These are phyloP conservation scores for Yarrowia sp. DNA, from an alignment of 805 yeast species.

Conservation along the genomic window DNA sequence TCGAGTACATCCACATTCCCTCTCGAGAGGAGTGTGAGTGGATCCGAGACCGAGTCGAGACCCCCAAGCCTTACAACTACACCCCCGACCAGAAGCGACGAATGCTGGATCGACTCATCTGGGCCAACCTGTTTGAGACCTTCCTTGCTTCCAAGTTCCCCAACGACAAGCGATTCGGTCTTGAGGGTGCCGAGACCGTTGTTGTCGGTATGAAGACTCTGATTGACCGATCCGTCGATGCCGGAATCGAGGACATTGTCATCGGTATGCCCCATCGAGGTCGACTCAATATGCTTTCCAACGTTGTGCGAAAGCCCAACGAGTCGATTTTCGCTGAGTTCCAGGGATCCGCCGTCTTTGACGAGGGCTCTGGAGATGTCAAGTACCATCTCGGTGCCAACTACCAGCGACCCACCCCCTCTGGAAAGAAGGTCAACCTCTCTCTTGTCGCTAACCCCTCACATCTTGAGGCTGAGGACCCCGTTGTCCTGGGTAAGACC, in stretches of 20 bases:
- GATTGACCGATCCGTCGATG: conserved; percentile 81
- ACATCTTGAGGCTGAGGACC: conserved; percentile 98
- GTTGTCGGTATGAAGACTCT: conserved; percentile 96
- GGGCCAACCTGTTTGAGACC: conserved; percentile 93
- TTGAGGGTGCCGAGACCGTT: conserved; percentile 96
- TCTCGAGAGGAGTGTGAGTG: conserved; percentile 95
- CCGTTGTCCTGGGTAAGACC: conserved; percentile 96
- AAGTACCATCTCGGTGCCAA: conserved; percentile 99
- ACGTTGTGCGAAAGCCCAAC: conserved; percentile 97
- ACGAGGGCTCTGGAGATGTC: conserved; percentile 98
- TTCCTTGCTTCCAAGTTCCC: conserved; percentile 95
- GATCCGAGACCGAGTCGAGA: conserved; percentile 95
- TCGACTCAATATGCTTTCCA: conserved; percentile 93
- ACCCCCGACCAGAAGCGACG: conserved; percentile 89
- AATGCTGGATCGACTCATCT: conserved; percentile 90
- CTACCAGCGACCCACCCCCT: conserved; percentile 97
- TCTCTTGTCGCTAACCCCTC: conserved; percentile 98
- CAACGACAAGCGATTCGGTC: conserved; percentile 96
- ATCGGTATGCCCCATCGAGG: conserved; percentile 99
- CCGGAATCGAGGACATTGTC: conserved; percentile 92
- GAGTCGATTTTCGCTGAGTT: conserved; percentile 97
- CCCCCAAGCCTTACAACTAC: conserved; percentile 81
- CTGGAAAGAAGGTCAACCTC: conserved; percentile 92
- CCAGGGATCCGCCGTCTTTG: conserved; percentile 82
- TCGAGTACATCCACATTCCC: conserved; percentile 95